These are phyloP conservation scores for Aechmea fasciata DNA, from an alignment of 176 grass and related monocot species.

Conservation along the genomic window DNA sequence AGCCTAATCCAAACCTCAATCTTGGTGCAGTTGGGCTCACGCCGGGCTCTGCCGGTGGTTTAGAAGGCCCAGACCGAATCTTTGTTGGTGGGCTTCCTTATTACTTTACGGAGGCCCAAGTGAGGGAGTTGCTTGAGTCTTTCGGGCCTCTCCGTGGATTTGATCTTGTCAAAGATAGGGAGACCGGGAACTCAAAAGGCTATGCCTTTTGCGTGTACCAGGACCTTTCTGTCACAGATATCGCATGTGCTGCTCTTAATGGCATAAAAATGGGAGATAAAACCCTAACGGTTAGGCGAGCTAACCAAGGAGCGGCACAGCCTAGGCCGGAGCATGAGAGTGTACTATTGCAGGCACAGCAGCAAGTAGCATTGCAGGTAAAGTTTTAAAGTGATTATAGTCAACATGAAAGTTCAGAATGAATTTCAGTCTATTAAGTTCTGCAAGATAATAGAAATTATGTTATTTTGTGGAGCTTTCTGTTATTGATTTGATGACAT, in stretches of 20 bases:
- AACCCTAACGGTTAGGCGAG: constrained; percentile 87
- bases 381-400: neutral
- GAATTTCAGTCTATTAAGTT: neutral
- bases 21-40: constrained; percentile 85
- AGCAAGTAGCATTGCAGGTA: constrained; percentile 93
- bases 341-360: constrained; percentile 76
- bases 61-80: constrained; percentile 92
- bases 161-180: constrained; percentile 95
- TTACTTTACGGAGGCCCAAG: constrained; percentile 95
- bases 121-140: constrained; percentile 87
- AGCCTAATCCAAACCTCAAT: constrained; percentile 92
- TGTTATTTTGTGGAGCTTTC: too few relatives aligned
- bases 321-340: constrained; percentile 90
- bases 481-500: neutral
- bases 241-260: constrained; percentile 96
- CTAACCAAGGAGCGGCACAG: constrained; percentile 79
- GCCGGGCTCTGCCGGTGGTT: constrained; percentile 78
- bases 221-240: constrained; percentile 79
- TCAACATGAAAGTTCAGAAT: neutral
- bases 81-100: constrained; percentile 96
- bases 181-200: constrained; percentile 94
- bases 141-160: constrained; percentile 88
- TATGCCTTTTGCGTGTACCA: constrained; percentile 98
- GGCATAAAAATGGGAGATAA: constrained; percentile 99
- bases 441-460: too few relatives aligned